phyloP scores from a whole-genome alignment of 192 early-diverging fungal species.

The Glomus cerebriforme region DNA sequence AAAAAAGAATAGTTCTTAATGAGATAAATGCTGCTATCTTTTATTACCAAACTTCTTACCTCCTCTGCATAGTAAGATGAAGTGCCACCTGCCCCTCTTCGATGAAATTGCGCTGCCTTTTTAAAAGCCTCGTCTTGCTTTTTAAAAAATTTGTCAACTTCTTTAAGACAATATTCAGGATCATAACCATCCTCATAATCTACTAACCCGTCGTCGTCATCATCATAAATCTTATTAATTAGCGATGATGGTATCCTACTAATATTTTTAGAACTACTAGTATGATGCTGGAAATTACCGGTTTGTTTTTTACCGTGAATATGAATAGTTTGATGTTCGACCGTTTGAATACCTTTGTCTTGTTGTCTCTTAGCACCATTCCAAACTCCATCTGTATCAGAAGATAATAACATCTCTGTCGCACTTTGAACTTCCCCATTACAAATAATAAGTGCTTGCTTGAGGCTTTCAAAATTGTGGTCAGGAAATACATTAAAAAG shows the following conservation, averaged over 20 bases:
- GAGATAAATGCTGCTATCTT: not conserved
- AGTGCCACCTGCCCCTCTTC: conserved; percentile 49
- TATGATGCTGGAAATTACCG: not conserved
- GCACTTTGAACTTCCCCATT: conserved; percentile 39
- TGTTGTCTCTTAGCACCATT: not conserved
- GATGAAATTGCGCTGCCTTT: conserved; percentile 49
- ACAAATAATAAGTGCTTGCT: conserved; percentile 41
- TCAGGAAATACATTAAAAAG: conserved; percentile 43
- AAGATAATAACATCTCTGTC: conserved; percentile 36
- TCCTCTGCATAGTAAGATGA: conserved; percentile 56
- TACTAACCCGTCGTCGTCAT: conserved; percentile 37
- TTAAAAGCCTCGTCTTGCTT: conserved; percentile 52
- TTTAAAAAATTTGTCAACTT: conserved; percentile 38
- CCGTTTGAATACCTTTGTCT: not conserved
- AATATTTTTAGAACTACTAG: conserved; percentile 30
- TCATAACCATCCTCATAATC: conserved; percentile 48
- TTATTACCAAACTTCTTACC: conserved; percentile 24
- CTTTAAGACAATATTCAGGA: conserved; percentile 49
- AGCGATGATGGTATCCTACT: conserved; percentile 10
- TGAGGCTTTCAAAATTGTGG: conserved; percentile 36
- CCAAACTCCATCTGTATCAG: not conserved
- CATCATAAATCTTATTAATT: conserved; percentile 18
- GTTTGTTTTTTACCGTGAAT: no score
- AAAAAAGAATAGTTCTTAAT: not conserved
- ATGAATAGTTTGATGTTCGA: no score